These are phyloP conservation scores for Suillus sp. DNA, from an alignment of 768 basidiomycete genomes.

Conservation along the genomic window DNA sequence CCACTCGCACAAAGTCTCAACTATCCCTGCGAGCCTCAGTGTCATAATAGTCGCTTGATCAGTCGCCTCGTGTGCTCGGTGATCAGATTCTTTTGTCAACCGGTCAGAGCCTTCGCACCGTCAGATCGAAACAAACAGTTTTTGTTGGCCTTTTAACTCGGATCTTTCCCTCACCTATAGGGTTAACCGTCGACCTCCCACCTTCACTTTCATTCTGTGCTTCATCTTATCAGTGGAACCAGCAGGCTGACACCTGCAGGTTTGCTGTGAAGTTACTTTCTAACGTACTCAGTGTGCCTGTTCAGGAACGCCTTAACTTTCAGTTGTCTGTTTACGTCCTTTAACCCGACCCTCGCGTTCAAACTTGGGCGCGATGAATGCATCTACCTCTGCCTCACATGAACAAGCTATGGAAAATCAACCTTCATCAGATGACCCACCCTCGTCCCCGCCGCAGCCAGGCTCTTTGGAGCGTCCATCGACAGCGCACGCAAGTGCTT, in stretches of 20 bases:
- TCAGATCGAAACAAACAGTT: background rate
- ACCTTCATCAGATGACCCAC: slow-evolving; percentile 13
- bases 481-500: slow-evolving; percentile 29
- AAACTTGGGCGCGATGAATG: slow-evolving; percentile 1
- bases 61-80: slow-evolving; percentile 2
- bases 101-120: slow-evolving; percentile 2
- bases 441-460: slow-evolving; percentile 25
- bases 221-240: background rate
- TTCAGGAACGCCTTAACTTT: background rate
- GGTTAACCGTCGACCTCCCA: background rate
- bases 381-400: background rate
- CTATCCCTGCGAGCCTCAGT: background rate
- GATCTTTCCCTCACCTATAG: background rate
- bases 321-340: background rate
- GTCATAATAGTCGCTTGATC: background rate
- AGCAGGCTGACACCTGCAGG: slow-evolving; percentile 2
- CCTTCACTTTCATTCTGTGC: background rate
- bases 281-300: background rate
- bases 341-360: background rate
- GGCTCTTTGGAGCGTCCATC: slow-evolving; percentile 32
- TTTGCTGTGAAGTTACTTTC: slow-evolving; percentile 8
- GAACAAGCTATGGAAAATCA: slow-evolving; percentile 7
- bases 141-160: background rate
- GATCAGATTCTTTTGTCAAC: background rate
- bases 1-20: background rate